Evolutionary conservation across 352 stramenopile species (phyloP).

Genomic region (Globisporangium canariense): DNA sequence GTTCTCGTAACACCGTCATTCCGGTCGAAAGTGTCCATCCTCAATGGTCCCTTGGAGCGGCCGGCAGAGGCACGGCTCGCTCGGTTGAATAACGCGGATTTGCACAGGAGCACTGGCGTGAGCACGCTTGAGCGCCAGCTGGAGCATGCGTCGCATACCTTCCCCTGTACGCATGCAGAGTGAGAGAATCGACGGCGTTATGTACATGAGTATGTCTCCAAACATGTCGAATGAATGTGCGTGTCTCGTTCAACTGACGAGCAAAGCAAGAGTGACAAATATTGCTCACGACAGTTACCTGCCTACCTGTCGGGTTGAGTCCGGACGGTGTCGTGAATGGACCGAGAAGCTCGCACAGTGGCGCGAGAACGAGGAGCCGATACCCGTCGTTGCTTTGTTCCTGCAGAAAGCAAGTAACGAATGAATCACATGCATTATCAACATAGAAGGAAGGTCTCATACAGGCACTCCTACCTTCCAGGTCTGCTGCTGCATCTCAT

Average conservation of each 20-base stretch:
- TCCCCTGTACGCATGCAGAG: slow-evolving; percentile 22
- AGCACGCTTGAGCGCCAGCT: slow-evolving; percentile 49
- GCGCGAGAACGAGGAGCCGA: slow-evolving; percentile 13
- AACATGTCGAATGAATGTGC: not conserved
- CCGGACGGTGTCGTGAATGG: slow-evolving; percentile 13
- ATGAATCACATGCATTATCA: slow-evolving; percentile 6
- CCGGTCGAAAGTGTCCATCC: not conserved
- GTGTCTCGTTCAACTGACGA: not conserved
- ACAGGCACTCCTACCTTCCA: slow-evolving; percentile 29
- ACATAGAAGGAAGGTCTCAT: not conserved
- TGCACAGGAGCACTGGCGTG: slow-evolving; percentile 21
- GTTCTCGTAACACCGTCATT: not conserved
- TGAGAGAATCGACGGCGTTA: not conserved
- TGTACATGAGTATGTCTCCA: not conserved
- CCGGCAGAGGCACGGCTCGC: not conserved
- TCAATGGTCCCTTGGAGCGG: not conserved
- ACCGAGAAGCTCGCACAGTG: slow-evolving; percentile 17
- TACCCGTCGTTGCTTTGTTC: slow-evolving; percentile 7
- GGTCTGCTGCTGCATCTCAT: slow-evolving; percentile 22
- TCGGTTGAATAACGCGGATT: slow-evolving; percentile 10
- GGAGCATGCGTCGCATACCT: slow-evolving; percentile 44
- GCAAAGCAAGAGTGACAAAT: not conserved
- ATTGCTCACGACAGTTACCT: slow-evolving; percentile 1
- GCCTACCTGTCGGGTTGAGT: slow-evolving; percentile 16
- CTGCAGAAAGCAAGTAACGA: not conserved